Conservation (phyloP, 306 rosid species). For the Cucumis melo region DNA sequence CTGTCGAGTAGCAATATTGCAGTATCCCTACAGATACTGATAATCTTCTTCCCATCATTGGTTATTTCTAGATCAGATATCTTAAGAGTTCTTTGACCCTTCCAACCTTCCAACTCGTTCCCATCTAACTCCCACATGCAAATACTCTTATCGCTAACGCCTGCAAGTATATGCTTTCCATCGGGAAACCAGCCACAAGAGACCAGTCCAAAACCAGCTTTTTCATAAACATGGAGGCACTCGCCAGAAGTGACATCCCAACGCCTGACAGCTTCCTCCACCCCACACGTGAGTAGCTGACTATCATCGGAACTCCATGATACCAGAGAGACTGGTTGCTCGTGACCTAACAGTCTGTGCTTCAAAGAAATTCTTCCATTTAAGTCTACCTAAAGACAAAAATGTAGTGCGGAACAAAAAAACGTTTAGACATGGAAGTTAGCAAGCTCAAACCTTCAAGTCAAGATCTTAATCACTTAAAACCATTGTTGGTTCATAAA, state of each 20-base stretch:
- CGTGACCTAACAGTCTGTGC: constrained; percentile 79
- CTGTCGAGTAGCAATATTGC: constrained; percentile 56
- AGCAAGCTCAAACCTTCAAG: background rate
- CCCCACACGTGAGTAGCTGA: constrained; percentile 91
- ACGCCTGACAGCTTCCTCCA: constrained; percentile 81
- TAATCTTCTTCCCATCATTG: constrained; percentile 56
- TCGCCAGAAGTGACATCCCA: constrained; percentile 85
- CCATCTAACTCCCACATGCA: constrained; percentile 94
- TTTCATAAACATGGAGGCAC: constrained; percentile 83
- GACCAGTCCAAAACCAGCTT: constrained; percentile 51
- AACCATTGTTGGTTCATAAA: background rate
- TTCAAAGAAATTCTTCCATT: constrained; percentile 41
- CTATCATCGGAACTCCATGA: constrained; percentile 91
- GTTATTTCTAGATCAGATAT: constrained; percentile 86
- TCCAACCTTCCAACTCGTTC: constrained; percentile 90
- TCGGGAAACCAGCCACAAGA: constrained; percentile 95
- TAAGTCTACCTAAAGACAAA: constrained; percentile 43
- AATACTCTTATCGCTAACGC: constrained; percentile 80
- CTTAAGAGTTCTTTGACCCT: constrained; percentile 66
- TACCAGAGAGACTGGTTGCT: constrained; percentile 57
- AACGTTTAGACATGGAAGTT: background rate
- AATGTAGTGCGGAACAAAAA: background rate
- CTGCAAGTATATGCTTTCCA: constrained; percentile 71
- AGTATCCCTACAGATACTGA: constrained; percentile 61
- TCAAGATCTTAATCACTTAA: background rate